phyloP scores from a whole-genome alignment of 106 monocot genomes.

The Gastrodia elata region DNA sequence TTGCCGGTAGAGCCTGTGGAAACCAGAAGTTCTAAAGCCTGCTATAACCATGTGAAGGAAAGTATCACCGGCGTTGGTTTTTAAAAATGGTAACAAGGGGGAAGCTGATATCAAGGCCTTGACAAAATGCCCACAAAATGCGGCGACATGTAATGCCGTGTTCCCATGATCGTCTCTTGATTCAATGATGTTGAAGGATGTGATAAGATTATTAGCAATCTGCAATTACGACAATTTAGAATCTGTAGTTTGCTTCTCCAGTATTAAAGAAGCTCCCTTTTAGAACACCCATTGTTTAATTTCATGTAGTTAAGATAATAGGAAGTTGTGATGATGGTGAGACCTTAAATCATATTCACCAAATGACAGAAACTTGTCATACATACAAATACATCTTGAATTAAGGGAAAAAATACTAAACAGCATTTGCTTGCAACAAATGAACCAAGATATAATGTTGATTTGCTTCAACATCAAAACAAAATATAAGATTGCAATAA shows the following conservation, averaged over 20 bases:
- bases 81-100: conserved; percentile 22
- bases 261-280: background rate
- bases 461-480: background rate
- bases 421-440: background rate
- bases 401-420: background rate
- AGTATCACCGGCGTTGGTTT: conserved; percentile 55
- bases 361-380: background rate
- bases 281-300: background rate
- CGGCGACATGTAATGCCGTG: conserved; percentile 68
- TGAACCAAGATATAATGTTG: background rate
- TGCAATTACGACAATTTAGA: conserved; percentile 9
- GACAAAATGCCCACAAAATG: conserved; percentile 57
- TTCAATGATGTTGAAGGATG: conserved; percentile 38
- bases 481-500: background rate
- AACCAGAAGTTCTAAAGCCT: conserved; percentile 67
- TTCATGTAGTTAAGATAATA: background rate
- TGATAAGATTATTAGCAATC: conserved; percentile 51
- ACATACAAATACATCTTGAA: background rate
- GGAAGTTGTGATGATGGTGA: background rate
- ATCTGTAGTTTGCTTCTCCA: background rate
- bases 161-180: conserved; percentile 59
- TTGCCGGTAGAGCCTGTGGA: conserved; percentile 65
- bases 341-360: background rate
- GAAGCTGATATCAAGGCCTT: conserved; percentile 45
- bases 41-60: conserved; percentile 72